Percentiles rank a stretch among this genome's conserved stretches.
Conservation (phyloP, 352 stramenopile genomes). For the Phytophthora meadii region DNA sequence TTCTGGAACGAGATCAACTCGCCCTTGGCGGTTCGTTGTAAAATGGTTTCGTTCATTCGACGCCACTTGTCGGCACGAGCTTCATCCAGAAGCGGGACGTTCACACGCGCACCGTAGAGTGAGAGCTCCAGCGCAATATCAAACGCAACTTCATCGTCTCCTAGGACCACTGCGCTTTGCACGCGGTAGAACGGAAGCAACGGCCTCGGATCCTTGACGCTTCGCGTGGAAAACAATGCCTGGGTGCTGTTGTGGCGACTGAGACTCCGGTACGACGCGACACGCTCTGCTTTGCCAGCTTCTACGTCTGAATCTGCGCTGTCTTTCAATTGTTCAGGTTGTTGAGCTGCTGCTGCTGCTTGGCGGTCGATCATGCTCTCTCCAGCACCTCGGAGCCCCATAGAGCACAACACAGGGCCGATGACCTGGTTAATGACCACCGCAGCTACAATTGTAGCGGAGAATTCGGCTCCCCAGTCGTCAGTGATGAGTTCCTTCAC, state of each 20-base stretch:
- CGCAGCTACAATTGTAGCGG: slow-evolving; percentile 68
- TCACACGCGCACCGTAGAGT: slow-evolving; percentile 65
- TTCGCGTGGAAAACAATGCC: slow-evolving; percentile 19
- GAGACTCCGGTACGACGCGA: slow-evolving; percentile 11
- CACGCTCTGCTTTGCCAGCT: slow-evolving; percentile 13
- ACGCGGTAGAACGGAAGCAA: slow-evolving; percentile 57
- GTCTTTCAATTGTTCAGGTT: slow-evolving; percentile 13
- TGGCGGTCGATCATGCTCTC: slow-evolving; percentile 49
- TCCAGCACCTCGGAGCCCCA: slow-evolving; percentile 55
- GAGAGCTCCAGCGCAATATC: slow-evolving; percentile 67
- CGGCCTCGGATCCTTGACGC: slow-evolving; percentile 45
- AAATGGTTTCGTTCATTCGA: slow-evolving; percentile 67
- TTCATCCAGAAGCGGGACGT: slow-evolving; percentile 63
- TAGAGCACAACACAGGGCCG: slow-evolving; percentile 60
- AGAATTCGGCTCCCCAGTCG: slow-evolving; percentile 61
- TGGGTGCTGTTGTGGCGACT: slow-evolving; percentile 25
- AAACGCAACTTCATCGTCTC: slow-evolving; percentile 67
- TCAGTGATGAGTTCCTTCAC: slow-evolving; percentile 65
- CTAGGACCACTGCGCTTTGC: slow-evolving; percentile 63
- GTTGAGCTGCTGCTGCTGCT: slow-evolving; percentile 21
- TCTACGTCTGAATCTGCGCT: slow-evolving; percentile 14
- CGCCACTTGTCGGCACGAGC: slow-evolving; percentile 67
- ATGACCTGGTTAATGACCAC: slow-evolving; percentile 76
- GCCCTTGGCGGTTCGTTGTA: slow-evolving; percentile 58
- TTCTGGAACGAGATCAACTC: slow-evolving; percentile 74